Evolutionary conservation across 495 filamentous ascomycete genomes (phyloP), one percentile per base, ranked within the genome.

Genomic region (Staphylotrichum longicolle): DNA sequence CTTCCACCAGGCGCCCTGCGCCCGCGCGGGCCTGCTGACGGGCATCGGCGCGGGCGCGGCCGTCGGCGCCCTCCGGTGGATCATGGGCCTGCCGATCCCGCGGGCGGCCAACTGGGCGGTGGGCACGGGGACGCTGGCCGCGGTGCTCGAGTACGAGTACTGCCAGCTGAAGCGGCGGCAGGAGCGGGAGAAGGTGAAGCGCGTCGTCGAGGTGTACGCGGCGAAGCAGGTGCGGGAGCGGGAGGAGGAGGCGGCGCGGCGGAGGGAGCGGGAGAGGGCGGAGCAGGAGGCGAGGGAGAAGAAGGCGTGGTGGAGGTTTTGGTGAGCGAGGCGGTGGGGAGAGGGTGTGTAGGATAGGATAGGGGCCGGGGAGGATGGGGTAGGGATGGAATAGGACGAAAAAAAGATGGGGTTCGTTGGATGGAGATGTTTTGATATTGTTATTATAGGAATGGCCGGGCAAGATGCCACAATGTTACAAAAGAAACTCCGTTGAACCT

Each of bases 41-140:
- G 94, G 92, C 32, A 94, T 98, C 66, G 86, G 83, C 3, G 80
- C 82, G 6, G 93, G 90, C 9, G 87, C 91, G 61, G 88, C 78
- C 27, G 70, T 90, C 37, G 92, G 93, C 47, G 86, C 84, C 42
- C 61, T 90, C 45, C 81, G 88, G 46, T 88, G 83, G 70, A 71
- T 97, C 11, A 74, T 90, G 52, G 87, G 91, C 9, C 54, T 75
- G 10, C 66, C 78, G 7, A 68, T 86, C 54, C 76, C 76, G 1
- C 80, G 72, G 66, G 87, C 89, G 5, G 87, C 85, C 35, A 93
- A 93, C 70, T 96, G 90, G 89, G 91, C 91, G 2, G 89, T 91
- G 11, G 88, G 86, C n/a, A 75, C 82, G 10, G 94, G 92, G 65
- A 78, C 83, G 10, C 65, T 86, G 47, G 80, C 75, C 11, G 86